These are phyloP conservation scores for Backusella tarrabulga DNA, from an alignment of 192 early-diverging fungal genomes.

Conservation along the genomic window DNA sequence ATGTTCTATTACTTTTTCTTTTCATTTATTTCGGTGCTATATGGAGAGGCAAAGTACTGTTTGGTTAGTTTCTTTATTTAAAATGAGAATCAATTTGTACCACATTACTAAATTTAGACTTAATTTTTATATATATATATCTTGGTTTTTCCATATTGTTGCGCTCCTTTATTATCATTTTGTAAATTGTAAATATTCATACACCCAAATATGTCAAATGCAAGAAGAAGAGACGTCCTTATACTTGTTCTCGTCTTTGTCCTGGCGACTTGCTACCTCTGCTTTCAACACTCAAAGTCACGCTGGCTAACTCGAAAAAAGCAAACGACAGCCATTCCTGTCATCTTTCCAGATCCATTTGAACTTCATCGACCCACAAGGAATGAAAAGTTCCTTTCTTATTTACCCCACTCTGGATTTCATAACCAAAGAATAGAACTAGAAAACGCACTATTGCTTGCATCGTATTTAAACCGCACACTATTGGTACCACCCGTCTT, in stretches of 20 bases:
- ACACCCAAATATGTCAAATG: not conserved
- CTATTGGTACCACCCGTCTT: conserved; percentile 49
- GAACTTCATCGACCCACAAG: conserved; percentile 6
- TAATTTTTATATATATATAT: not conserved
- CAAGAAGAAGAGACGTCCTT: not conserved
- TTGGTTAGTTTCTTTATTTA: not conserved
- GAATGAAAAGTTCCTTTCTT: conserved; percentile 36
- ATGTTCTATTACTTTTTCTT: too few relatives aligned
- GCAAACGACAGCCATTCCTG: not conserved
- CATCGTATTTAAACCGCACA: conserved; percentile 55
- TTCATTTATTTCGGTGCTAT: too few relatives aligned
- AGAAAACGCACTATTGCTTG: conserved; percentile 54
- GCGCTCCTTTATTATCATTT: not conserved
- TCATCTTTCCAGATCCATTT: conserved; percentile 24
- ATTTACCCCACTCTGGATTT: conserved; percentile 43
- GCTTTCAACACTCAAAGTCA: not conserved
- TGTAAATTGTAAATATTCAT: not conserved
- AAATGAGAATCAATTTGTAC: not conserved
- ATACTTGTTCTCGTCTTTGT: not conserved
- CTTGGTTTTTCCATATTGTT: not conserved
- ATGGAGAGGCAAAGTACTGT: too few relatives aligned
- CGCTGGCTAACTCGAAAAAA: not conserved
- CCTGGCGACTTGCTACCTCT: not conserved
- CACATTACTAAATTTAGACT: not conserved
- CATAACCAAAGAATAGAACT: conserved; percentile 41